These are phyloP conservation scores for Mucor circinelloides DNA, from an alignment of 371 early-diverging fungal genomes.

Conservation along the genomic window DNA sequence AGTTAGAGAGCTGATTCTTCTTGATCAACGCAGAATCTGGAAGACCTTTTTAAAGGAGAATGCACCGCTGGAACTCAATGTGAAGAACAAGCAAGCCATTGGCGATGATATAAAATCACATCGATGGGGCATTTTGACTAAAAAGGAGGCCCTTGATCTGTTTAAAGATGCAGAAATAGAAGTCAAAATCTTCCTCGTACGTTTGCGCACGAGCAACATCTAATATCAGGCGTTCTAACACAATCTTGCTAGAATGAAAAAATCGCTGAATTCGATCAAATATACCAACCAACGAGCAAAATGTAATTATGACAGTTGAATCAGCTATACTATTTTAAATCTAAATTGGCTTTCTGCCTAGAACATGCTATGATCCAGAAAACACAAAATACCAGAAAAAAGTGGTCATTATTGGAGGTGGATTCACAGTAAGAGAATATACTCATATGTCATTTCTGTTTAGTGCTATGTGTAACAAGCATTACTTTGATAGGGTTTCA, in stretches of 20 bases:
- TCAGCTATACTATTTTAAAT: too few relatives aligned
- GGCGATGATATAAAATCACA: conserved; percentile 10
- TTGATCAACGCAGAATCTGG: conserved; percentile 33
- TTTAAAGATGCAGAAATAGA: conserved; percentile 32
- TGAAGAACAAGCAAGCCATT: conserved; percentile 19
- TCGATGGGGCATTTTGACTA: conserved; percentile 23
- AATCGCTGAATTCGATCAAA: conserved; percentile 23
- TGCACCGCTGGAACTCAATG: conserved; percentile 31
- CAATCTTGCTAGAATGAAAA: conserved; percentile 19
- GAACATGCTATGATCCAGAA: conserved; percentile 1
- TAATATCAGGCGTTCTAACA: background rate
- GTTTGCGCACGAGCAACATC: too few relatives aligned
- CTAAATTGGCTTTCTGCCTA: too few relatives aligned
- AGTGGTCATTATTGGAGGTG: conserved; percentile 41
- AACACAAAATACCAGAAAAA: conserved; percentile 19
- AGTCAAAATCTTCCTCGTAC: conserved; percentile 28
- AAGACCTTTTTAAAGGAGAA: conserved; percentile 29
- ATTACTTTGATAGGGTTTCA: conserved; percentile 31
- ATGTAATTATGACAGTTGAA: conserved; percentile 14
- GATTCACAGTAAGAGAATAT: conserved; percentile 37
- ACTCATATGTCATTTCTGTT: background rate
- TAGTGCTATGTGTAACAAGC: background rate
- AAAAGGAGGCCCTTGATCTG: conserved; percentile 12
- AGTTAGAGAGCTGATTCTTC: background rate
- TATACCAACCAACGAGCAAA: background rate